phyloP scores from a whole-genome alignment of 1,284 basidiomycete genomes.

The Ustilago bromivora region DNA sequence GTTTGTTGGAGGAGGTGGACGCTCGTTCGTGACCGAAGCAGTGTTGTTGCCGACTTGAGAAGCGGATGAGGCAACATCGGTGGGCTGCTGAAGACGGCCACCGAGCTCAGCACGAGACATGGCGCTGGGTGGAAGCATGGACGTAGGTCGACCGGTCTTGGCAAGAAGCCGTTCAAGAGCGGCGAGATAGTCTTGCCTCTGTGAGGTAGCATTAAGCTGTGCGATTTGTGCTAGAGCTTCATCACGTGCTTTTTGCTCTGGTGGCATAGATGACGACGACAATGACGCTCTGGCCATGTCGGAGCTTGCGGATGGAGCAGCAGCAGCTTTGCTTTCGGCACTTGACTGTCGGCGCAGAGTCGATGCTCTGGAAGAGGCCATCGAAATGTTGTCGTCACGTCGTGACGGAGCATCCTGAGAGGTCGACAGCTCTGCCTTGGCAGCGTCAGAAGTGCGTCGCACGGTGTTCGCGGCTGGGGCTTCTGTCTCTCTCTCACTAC shows the following conservation, averaged over 20 bases:
- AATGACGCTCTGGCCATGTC: not conserved
- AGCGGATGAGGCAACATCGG: not conserved
- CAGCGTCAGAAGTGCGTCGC: constrained; percentile 8
- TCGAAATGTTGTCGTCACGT: constrained; percentile 3
- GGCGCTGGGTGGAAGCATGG: constrained; percentile 23
- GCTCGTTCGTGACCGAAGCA: constrained; percentile 1
- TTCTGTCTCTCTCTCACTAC: not conserved
- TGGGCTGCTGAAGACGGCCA: constrained; percentile 11
- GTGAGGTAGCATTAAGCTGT: constrained; percentile 28
- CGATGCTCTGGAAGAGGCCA: constrained; percentile 1
- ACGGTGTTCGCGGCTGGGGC: not conserved
- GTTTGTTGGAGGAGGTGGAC: constrained; percentile 4
- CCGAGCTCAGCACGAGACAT: constrained; percentile 28
- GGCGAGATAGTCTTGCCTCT: constrained; percentile 45
- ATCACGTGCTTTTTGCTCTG: constrained; percentile 41
- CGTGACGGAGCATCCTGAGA: not conserved
- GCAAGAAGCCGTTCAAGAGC: constrained; percentile 51
- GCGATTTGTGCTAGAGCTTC: constrained; percentile 55
- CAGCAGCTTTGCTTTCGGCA: not conserved
- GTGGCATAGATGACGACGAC: constrained; percentile 3
- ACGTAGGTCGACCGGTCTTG: constrained; percentile 33
- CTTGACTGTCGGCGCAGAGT: constrained; percentile 9
- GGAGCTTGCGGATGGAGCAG: not conserved
- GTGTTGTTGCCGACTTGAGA: not conserved
- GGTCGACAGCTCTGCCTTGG: not conserved